These are phyloP conservation scores for Russula olivacea DNA, from an alignment of 768 basidiomycete genomes.

Conservation along the genomic window DNA sequence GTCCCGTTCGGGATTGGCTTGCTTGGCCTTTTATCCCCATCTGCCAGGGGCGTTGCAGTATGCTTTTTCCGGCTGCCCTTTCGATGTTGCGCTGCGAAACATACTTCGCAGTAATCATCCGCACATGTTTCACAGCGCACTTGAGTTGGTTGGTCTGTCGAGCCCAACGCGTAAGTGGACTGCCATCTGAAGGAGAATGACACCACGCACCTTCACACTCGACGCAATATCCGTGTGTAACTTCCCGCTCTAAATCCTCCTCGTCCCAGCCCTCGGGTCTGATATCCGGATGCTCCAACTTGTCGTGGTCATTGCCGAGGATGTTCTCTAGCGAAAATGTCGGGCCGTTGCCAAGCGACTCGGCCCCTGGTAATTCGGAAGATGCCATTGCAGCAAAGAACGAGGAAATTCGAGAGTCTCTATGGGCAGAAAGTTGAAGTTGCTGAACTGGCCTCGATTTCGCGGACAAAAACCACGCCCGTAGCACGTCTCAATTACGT, in stretches of 20 bases:
- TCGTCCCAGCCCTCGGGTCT: slow-evolving; percentile 60
- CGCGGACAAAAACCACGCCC: neutral
- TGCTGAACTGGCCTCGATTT: neutral
- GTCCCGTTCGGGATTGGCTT: slow-evolving; percentile 23
- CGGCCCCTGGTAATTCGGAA: slow-evolving; percentile 10
- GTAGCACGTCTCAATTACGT: neutral
- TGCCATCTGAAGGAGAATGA: neutral
- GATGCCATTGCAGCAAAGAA: slow-evolving; percentile 11
- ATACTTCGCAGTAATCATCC: slow-evolving; percentile 78
- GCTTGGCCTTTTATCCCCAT: slow-evolving; percentile 23
- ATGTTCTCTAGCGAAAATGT: slow-evolving; percentile 65
- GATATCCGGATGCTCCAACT: slow-evolving; percentile 50
- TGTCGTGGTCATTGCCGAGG: slow-evolving; percentile 57
- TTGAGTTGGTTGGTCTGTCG: slow-evolving; percentile 75
- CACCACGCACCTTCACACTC: slow-evolving; percentile 76
- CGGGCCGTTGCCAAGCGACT: slow-evolving; percentile 14
- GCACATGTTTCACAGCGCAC: slow-evolving; percentile 63
- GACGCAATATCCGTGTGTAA: slow-evolving; percentile 63
- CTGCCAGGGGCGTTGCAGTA: slow-evolving; percentile 41
- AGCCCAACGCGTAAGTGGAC: neutral
- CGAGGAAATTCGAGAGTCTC: slow-evolving; percentile 11
- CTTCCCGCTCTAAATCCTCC: slow-evolving; percentile 42
- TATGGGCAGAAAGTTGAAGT: neutral
- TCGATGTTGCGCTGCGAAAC: slow-evolving; percentile 78
- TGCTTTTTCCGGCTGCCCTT: slow-evolving; percentile 74